Evolutionary conservation across 2,329 filamentous ascomycete species (phyloP).

Genomic region (Cladorrhinum sp.): DNA sequence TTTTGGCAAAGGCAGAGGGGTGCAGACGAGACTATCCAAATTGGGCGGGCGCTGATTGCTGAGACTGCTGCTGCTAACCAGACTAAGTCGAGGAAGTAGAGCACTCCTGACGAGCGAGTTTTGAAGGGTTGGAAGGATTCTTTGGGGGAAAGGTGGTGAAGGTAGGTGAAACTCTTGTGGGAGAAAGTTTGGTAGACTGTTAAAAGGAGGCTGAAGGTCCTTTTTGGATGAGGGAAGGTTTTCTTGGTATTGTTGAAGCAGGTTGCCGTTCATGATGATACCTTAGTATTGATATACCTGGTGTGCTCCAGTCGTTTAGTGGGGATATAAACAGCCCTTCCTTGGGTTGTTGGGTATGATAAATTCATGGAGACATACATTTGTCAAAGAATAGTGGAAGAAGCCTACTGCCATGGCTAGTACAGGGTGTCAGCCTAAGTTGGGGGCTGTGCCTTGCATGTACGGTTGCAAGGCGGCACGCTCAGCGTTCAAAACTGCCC

Average conservation of each 20-base stretch:
- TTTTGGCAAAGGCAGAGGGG: constrained; percentile 63
- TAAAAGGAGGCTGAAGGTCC: not conserved
- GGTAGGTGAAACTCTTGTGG: not conserved
- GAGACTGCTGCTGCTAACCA: constrained; percentile 31
- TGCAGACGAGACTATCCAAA: constrained; percentile 54
- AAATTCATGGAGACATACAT: no score
- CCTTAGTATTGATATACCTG: not conserved
- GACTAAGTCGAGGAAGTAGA: not conserved
- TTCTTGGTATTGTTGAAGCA: not conserved
- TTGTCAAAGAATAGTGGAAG: no score
- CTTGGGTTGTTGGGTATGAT: no score
- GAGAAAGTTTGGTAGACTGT: not conserved
- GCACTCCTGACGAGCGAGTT: not conserved
- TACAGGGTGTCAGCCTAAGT: not conserved
- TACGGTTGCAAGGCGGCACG: no score
- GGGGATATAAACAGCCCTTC: no score
- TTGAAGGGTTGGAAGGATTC: not conserved
- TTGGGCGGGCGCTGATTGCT: constrained; percentile 55
- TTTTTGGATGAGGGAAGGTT: not conserved
- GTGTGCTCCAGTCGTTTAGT: not conserved
- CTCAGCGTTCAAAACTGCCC: no score
- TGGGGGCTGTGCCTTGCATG: not conserved
- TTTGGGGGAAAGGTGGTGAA: not conserved
- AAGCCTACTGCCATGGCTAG: not conserved
- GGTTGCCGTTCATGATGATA: not conserved